Conservation (phyloP, 345 rosid genomes). For the Ceriops decandra region DNA sequence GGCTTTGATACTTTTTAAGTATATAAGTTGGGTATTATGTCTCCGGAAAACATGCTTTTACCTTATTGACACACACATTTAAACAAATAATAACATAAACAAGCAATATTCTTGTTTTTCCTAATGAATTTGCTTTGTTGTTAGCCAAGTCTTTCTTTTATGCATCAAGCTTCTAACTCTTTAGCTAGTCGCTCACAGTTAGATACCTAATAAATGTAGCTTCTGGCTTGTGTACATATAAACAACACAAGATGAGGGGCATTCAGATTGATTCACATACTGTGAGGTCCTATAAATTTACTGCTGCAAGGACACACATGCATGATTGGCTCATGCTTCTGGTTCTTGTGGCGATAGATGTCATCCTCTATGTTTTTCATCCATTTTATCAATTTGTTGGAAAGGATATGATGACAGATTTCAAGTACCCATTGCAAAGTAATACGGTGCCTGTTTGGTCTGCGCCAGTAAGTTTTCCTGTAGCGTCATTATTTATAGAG, state of each 20-base stretch:
- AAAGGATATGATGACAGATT: conserved; percentile 88
- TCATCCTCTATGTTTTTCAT: conserved; percentile 41
- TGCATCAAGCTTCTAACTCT: not conserved
- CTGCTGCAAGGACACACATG: conserved; percentile 52
- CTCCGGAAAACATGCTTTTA: not conserved
- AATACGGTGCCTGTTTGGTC: conserved; percentile 79
- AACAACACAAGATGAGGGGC: conserved; percentile 49
- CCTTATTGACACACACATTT: not conserved
- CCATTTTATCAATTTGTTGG: conserved; percentile 91
- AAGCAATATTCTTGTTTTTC: not conserved
- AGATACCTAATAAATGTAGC: not conserved
- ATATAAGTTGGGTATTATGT: no score
- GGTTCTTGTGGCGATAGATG: conserved; percentile 47
- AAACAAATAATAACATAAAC: not conserved
- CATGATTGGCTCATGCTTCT: conserved; percentile 77
- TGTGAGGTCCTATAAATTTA: conserved; percentile 55
- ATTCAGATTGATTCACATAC: conserved; percentile 53
- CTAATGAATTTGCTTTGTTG: not conserved
- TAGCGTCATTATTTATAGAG: not conserved
- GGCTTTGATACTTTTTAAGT: not conserved
- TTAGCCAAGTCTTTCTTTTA: not conserved
- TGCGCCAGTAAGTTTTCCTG: conserved; percentile 55
- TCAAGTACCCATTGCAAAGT: conserved; percentile 65
- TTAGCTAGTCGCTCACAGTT: conserved; percentile 6
- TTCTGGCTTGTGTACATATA: conserved; percentile 3